phyloP scores from a whole-genome alignment of 73 alveolate species.

The Symbiodinium natans region DNA sequence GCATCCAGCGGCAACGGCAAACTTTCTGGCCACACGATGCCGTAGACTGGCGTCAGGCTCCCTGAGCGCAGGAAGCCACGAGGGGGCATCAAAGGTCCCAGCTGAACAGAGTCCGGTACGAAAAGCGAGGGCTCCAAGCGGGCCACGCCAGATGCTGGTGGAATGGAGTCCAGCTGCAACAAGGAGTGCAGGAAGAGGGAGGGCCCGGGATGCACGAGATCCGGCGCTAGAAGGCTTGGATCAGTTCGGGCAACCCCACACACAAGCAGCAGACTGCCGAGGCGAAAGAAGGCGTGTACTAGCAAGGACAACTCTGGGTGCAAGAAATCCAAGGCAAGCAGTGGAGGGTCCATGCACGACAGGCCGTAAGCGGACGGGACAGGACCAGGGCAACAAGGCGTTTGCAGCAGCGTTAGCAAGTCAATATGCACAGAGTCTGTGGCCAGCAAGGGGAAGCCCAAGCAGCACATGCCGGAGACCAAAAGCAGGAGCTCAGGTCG shows the following conservation, averaged over 20 bases:
- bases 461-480: slow-evolving; percentile 46
- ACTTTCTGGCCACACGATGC: slow-evolving; percentile 18
- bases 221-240: background rate
- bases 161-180: background rate
- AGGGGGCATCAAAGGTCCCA: background rate
- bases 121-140: slow-evolving; percentile 10
- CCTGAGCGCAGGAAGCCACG: background rate
- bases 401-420: background rate
- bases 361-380: slow-evolving; percentile 10
- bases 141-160: slow-evolving; percentile 8
- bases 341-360: background rate
- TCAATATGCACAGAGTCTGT: slow-evolving; percentile 38
- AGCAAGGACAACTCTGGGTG: slow-evolving; percentile 5
- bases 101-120: slow-evolving; percentile 22
- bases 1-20: slow-evolving; percentile 6
- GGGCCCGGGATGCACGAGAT: slow-evolving; percentile 11
- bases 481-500: background rate
- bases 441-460: background rate
- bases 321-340: background rate
- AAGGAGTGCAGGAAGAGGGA: background rate
- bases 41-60: background rate
- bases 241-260: slow-evolving; percentile 46
- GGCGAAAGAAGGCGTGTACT: background rate
- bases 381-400: background rate
- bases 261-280: background rate